Conservation (phyloP, 2,329 filamentous ascomycete species). For the Pezicula carpinea region DNA sequence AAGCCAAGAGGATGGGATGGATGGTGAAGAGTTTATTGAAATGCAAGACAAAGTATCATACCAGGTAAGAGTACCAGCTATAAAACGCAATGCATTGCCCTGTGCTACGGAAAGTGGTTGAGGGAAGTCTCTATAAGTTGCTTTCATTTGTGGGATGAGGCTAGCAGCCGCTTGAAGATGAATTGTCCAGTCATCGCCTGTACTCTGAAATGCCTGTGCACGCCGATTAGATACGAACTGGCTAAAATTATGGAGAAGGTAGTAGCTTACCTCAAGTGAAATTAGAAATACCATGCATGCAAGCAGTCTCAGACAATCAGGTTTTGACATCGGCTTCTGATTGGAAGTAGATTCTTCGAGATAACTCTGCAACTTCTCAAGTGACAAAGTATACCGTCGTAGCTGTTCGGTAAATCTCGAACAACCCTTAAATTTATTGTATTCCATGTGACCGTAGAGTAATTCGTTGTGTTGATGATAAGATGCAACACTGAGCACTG, state of each 20-base stretch:
- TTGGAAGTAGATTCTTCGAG: constrained; percentile 27
- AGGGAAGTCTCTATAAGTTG: not conserved
- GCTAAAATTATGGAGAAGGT: not conserved
- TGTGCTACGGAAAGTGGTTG: constrained; percentile 38
- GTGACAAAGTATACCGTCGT: constrained; percentile 31
- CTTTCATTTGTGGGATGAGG: not conserved
- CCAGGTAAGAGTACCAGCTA: too few relatives aligned
- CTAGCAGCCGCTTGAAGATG: constrained; percentile 44
- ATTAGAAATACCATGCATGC: constrained; percentile 8
- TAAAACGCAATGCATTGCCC: constrained; percentile 36
- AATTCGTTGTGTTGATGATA: constrained; percentile 46
- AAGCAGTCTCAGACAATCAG: constrained; percentile 46
- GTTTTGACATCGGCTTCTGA: constrained; percentile 44
- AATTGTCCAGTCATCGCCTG: constrained; percentile 43
- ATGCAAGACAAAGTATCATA: constrained; percentile 34
- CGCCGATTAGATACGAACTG: not conserved
- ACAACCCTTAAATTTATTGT: not conserved
- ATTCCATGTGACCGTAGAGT: constrained; percentile 23
- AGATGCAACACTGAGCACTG: constrained; percentile 47
- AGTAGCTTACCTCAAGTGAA: constrained; percentile 11
- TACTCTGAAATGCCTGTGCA: constrained; percentile 28
- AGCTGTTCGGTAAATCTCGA: not conserved
- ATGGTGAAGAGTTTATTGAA: constrained; percentile 6
- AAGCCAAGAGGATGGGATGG: not conserved
- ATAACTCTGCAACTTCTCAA: constrained; percentile 28